Conservation (phyloP, 257 asterid species). For the Solanum chiquidenum region DNA sequence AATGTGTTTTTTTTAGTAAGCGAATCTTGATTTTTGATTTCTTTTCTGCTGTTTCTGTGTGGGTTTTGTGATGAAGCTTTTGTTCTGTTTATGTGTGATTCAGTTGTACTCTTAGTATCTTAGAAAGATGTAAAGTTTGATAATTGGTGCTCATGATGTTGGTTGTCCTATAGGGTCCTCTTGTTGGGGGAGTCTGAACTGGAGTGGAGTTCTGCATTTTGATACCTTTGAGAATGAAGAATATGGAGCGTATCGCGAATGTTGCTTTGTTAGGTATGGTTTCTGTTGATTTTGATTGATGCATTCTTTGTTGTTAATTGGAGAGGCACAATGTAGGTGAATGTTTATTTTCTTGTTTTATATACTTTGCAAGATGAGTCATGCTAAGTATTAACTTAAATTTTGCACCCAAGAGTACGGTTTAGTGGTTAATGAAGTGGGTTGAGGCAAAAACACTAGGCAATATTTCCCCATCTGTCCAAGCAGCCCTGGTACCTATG, state of each 20-base stretch:
- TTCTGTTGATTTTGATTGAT: background rate
- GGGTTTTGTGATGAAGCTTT: background rate
- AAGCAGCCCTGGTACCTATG: background rate
- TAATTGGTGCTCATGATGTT: background rate
- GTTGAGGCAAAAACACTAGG: background rate
- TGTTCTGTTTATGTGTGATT: background rate
- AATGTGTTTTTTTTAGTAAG: background rate
- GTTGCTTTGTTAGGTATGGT: conserved; percentile 30
- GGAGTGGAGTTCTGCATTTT: background rate
- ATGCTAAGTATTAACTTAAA: background rate
- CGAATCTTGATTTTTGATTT: background rate
- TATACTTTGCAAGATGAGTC: background rate
- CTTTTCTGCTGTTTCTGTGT: background rate
- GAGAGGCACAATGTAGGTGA: background rate
- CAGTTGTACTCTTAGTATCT: background rate
- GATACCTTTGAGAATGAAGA: conserved; percentile 14
- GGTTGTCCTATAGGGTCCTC: background rate
- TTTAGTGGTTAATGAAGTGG: background rate
- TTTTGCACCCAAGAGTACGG: background rate
- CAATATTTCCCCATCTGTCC: background rate
- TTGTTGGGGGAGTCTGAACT: background rate
- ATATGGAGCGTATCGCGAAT: conserved; percentile 28
- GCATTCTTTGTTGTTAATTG: background rate
- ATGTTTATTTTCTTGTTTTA: background rate
- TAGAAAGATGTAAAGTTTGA: background rate